Base-by-base conservation (phyloP, 495 filamentous ascomycete species). In the Podospora pseudopauciseta region DNA sequence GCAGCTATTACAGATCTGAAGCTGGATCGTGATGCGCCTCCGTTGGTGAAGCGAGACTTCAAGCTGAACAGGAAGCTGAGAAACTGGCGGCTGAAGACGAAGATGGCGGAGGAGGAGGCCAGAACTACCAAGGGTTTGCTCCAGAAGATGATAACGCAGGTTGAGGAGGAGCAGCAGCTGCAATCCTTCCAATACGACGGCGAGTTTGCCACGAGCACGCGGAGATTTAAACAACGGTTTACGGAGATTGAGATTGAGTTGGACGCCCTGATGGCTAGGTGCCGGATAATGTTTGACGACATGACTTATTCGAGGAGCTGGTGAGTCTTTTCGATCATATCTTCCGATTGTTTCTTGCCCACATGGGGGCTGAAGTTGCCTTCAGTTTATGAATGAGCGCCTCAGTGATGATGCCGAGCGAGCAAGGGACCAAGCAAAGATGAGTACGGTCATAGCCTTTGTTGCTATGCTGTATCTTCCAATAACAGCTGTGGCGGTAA, bases 381-480 rank as follows among this genome's bases (percentile, higher is more conserved):
- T 49, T 49, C 6, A 71, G 69, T 71, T 66, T 16, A 66, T 71
- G 63, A 30, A 58, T 0, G 66, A 71, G 20, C 18, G 66, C 7
- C 27, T 26, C 19, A 58, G 55, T 20, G 9, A 20, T 7, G 55
- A 58, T 20, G 55, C 55, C n/a, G n/a, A 58, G 55, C 55, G n/a
- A 23, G 55, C 55, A 18, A 19, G 55, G 55, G 23, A 58, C n/a
- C 55, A 58, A 19, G 65, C 67, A 16, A 56, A 16, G 18, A 16
- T 32, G 0, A 67, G 67, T 57, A 65, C 34, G 2, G 65, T 63
- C 1, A 64, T 72, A 19, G 70, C 66, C 4, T 60, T 69, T n/a
- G 65, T 69, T n/a, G 70, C 70, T 5, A 69, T 69, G 61, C 9
- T 67, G 3, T 72, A 69, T 59, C 70, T 72, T 20, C 70, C 70